These are phyloP conservation scores for Teunomyces barrocoloradensis DNA, from an alignment of 805 yeast genomes.

Conservation along the genomic window DNA sequence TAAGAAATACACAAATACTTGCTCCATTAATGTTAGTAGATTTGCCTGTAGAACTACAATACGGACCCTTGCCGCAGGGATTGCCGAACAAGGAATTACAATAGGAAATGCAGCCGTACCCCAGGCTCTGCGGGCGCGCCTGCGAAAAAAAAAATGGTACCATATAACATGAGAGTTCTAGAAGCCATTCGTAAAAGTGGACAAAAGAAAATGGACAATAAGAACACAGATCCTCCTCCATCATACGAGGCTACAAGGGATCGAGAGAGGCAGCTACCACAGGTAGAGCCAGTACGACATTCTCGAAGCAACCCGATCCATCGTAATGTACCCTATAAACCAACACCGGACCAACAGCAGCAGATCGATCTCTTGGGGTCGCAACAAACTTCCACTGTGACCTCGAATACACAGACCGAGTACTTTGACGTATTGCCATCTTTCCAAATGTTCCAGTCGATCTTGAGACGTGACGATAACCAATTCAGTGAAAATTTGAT, in stretches of 20 bases:
- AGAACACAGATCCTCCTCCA: conserved; percentile 4
- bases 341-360: conserved; percentile 33
- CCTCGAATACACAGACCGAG: conserved; percentile 32
- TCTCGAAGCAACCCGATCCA: not conserved
- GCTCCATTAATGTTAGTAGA: not conserved
- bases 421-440: conserved; percentile 63
- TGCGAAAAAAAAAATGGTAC: not conserved
- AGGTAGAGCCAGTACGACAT: not conserved
- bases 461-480: conserved; percentile 40
- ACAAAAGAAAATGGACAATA: not conserved
- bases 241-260: conserved; percentile 3
- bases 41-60: not conserved
- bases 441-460: conserved; percentile 63
- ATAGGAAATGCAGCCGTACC: not conserved
- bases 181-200: too few relatives aligned
- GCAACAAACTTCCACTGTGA: conserved; percentile 16
- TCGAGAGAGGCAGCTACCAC: not conserved
- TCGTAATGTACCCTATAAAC: conserved; percentile 22
- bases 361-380: conserved; percentile 28
- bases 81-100: not conserved
- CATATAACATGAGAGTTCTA: not conserved
- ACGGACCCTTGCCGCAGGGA: not conserved
- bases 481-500: conserved; percentile 36
- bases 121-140: conserved; percentile 3
- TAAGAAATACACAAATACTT: not conserved